Evolutionary conservation across 768 basidiomycete genomes (phyloP), one percentile per base, ranked within the genome.

Genomic region (Rhodocollybia butyracea): DNA sequence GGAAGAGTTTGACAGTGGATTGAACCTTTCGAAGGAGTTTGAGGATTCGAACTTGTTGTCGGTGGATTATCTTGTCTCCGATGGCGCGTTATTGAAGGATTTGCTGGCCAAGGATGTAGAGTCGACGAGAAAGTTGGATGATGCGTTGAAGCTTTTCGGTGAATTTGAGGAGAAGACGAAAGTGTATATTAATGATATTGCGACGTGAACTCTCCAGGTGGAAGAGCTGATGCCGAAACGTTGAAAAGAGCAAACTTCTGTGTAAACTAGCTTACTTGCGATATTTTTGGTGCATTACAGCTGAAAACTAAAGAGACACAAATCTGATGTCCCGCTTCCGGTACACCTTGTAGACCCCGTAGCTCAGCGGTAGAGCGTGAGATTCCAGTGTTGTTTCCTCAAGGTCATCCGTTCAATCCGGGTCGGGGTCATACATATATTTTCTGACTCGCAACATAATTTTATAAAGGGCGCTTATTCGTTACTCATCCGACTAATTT

Each of bases 341-440:
- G n/a, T n/a, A n/a, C n/a, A n/a, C n/a, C n/a, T n/a, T 45, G 8
- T 5, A 6, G 29, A 46, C 29, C 26, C 29, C 29, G 45, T 30
- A 46, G 45, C 26, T 30, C 45, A 43, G 42, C 19, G 27, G 45
- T 46, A 46, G 45, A 46, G 45, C 45, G 45, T 46, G 45, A 46
- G 45, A 46, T 46, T 46, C 45, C 45, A 43, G 34, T 36, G 46
- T 10, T 39, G 31, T 17, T 46, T 55, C 54, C 46, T 45, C 70
- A 75, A 76, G 71, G 75, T 71, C 74, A 73, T 77, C 75, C 73
- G 74, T 76, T 76, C 73, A 69, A 77, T 65, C 68, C 75, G 73
- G 75, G 74, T 74, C 63, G 69, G 73, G 71, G 66, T 73, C 70
- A 73, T 41, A 17, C n/a, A n/a, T n/a, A n/a, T n/a, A n/a, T n/a